Conservation (phyloP, 2,329 filamentous ascomycete species). For the Aureobasidium lini region DNA sequence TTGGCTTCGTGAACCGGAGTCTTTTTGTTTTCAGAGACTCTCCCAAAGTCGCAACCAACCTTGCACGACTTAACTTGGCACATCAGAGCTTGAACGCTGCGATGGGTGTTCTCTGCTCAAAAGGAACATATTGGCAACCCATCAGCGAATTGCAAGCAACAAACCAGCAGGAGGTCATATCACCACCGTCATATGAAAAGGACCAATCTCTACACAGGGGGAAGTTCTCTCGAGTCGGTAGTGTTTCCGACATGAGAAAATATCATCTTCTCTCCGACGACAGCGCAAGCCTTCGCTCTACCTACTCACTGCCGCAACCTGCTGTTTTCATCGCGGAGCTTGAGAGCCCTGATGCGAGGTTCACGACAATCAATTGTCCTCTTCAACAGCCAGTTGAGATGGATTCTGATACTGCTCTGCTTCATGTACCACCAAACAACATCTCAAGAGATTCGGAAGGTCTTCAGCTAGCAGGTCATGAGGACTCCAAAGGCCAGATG, state of each 20-base stretch:
- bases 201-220: too few relatives aligned
- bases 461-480: too few relatives aligned
- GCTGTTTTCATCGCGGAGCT: neutral
- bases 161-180: too few relatives aligned
- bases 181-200: too few relatives aligned
- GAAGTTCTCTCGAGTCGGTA: too few relatives aligned
- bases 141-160: neutral
- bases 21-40: neutral
- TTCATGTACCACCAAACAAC: too few relatives aligned
- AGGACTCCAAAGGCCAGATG: too few relatives aligned
- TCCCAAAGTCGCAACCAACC: neutral
- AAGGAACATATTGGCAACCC: neutral
- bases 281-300: neutral
- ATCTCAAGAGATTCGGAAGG: too few relatives aligned
- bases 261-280: neutral
- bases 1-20: neutral
- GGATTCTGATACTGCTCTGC: too few relatives aligned
- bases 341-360: neutral
- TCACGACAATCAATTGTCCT: too few relatives aligned
- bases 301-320: neutral
- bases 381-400: too few relatives aligned
- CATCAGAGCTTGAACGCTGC: neutral
- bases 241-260: too few relatives aligned
- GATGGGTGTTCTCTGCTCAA: neutral
- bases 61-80: neutral